A percentile compares a stretch with the other conserved stretches of the same genome.
Conservation (phyloP, 2,329 filamentous ascomycete species). For the Septoria petroselini region DNA sequence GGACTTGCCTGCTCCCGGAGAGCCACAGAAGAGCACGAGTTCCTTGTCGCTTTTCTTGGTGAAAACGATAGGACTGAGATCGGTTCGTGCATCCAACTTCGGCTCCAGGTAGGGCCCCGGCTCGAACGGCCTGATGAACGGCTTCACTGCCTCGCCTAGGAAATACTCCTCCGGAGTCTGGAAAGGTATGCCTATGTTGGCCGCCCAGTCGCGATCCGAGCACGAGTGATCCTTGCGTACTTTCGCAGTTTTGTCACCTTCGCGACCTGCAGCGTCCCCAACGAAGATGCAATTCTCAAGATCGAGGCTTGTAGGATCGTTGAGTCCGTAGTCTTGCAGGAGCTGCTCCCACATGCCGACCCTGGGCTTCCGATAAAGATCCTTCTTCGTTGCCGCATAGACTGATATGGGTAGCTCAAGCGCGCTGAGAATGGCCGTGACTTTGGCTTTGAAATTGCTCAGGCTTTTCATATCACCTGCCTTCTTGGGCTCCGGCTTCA, state of each 20-base stretch:
- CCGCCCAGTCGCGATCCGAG: slow-evolving; percentile 71
- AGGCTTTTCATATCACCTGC: slow-evolving; percentile 67
- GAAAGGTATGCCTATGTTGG: slow-evolving; percentile 77
- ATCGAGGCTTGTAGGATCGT: slow-evolving; percentile 60
- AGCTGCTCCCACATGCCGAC: slow-evolving; percentile 81
- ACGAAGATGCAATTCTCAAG: slow-evolving; percentile 74
- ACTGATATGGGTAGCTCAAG: slow-evolving; percentile 74
- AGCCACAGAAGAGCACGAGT: slow-evolving; percentile 81
- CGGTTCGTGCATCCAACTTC: slow-evolving; percentile 30
- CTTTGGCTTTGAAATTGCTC: slow-evolving; percentile 78
- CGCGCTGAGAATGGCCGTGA: slow-evolving; percentile 63
- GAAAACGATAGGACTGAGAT: slow-evolving; percentile 40
- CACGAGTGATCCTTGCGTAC: slow-evolving; percentile 57
- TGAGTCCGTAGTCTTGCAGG: slow-evolving; percentile 51
- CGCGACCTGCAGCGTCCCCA: slow-evolving; percentile 72
- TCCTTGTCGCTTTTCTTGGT: slow-evolving; percentile 66
- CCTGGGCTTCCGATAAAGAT: slow-evolving; percentile 82
- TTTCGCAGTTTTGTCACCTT: slow-evolving; percentile 38
- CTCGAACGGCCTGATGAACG: slow-evolving; percentile 70
- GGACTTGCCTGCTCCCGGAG: slow-evolving; percentile 86
- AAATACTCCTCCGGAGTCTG: slow-evolving; percentile 92
- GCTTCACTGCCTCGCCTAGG: slow-evolving; percentile 61
- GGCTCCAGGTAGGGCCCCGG: slow-evolving; percentile 54
- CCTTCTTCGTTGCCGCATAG: slow-evolving; percentile 81
- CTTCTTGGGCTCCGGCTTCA: slow-evolving; percentile 64